Conservation (phyloP, 345 rosid species). For the Noccaea bulbosa region DNA sequence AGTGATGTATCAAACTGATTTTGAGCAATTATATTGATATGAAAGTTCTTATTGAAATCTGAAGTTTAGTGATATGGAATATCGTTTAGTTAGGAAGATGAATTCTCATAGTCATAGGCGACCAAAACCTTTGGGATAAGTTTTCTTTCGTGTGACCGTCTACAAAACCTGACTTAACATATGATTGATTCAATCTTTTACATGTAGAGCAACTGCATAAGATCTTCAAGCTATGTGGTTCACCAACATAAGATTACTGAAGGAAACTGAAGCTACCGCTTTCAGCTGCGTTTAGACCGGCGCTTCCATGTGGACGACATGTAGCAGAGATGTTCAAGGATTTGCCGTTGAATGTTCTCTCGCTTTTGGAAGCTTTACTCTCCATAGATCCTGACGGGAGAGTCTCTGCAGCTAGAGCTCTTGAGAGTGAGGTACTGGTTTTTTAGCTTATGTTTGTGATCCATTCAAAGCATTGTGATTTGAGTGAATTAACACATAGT, state of each 20-base stretch:
- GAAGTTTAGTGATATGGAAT: neutral
- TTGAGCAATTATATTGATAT: neutral
- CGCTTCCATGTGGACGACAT: slow-evolving; percentile 71
- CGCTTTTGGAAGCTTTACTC: slow-evolving; percentile 75
- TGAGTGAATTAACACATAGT: slow-evolving; percentile 8
- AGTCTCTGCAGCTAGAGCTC: no score
- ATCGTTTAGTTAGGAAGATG: no score
- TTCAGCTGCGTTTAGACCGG: slow-evolving; percentile 78
- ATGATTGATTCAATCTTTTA: slow-evolving; percentile 7
- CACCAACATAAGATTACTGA: slow-evolving; percentile 89
- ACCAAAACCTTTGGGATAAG: no score
- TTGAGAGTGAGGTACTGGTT: slow-evolving; percentile 71
- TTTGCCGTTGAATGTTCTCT: slow-evolving; percentile 61
- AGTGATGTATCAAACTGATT: slow-evolving; percentile 5
- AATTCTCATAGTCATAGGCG: no score
- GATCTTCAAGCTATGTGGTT: slow-evolving; percentile 82
- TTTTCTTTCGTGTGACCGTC: no score
- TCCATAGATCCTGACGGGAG: slow-evolving; percentile 83
- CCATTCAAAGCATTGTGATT: slow-evolving; percentile 5
- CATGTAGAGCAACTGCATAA: slow-evolving; percentile 89
- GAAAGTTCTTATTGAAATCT: neutral
- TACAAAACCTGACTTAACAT: neutral
- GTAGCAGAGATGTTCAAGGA: slow-evolving; percentile 69
- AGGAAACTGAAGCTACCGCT: slow-evolving; percentile 69
- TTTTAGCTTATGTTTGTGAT: neutral